These are phyloP conservation scores for Penicillium capsulatum DNA, from an alignment of 2,329 filamentous ascomycete genomes.

Conservation along the genomic window DNA sequence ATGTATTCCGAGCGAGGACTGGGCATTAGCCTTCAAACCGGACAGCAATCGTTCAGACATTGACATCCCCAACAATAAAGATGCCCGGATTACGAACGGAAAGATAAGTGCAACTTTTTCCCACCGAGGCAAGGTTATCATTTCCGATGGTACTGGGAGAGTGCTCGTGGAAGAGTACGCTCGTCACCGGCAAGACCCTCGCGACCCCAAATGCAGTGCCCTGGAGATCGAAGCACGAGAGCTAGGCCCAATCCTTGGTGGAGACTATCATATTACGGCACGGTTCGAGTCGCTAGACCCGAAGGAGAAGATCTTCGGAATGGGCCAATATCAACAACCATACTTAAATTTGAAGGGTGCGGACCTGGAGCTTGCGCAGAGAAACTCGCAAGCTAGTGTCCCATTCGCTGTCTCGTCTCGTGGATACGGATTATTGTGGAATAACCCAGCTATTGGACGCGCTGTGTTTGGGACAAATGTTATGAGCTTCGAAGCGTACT, in stretches of 20 bases:
- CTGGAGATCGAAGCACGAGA: constrained; percentile 56
- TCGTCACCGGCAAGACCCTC: constrained; percentile 48
- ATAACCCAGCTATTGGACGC: constrained; percentile 59
- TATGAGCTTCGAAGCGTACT: constrained; percentile 59
- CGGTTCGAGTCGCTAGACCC: constrained; percentile 55
- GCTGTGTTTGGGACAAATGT: constrained; percentile 59
- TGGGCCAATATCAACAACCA: constrained; percentile 66
- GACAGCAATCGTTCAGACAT: constrained; percentile 9
- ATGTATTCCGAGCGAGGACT: constrained; percentile 34
- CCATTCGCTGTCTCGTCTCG: constrained; percentile 58
- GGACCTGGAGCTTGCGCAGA: constrained; percentile 61
- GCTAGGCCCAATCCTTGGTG: constrained; percentile 52
- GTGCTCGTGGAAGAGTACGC: constrained; percentile 53
- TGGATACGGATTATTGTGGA: constrained; percentile 64
- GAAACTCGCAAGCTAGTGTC: constrained; percentile 63
- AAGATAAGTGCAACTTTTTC: constrained; percentile 48
- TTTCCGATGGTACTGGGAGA: constrained; percentile 43
- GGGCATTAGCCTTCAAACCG: constrained; percentile 32
- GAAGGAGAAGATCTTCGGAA: constrained; percentile 61
- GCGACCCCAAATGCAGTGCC: constrained; percentile 57
- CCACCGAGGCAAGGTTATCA: constrained; percentile 48
- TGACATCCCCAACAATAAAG: constrained; percentile 18
- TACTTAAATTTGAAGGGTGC: constrained; percentile 59
- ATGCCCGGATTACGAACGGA: constrained; percentile 48
- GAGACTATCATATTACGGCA: constrained; percentile 55